Conservation (phyloP, 2,329 filamentous ascomycete species). For the Diaporthe vaccinii region DNA sequence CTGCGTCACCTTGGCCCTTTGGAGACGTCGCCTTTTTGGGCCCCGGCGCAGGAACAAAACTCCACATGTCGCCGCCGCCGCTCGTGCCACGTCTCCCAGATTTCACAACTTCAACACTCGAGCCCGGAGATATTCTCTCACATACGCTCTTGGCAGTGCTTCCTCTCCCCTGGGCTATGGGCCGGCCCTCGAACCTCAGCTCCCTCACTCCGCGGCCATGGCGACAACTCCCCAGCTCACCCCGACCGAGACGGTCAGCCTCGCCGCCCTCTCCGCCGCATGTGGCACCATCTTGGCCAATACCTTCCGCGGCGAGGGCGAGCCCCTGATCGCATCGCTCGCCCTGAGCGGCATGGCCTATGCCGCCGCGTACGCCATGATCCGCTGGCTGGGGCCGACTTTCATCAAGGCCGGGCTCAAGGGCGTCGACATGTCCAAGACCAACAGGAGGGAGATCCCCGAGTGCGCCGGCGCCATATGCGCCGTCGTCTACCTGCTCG, state of each 20-base stretch:
- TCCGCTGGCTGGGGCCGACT: slow-evolving; percentile 91
- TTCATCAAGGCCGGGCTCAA: slow-evolving; percentile 92
- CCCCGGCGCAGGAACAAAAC: not conserved
- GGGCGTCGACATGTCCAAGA: slow-evolving; percentile 87
- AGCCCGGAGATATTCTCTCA: not conserved
- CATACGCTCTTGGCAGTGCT: not conserved
- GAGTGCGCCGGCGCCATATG: slow-evolving; percentile 97
- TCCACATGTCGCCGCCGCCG: not conserved
- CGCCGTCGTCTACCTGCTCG: slow-evolving; percentile 90
- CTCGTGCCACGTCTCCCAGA: not conserved
- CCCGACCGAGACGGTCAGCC: slow-evolving; percentile 64
- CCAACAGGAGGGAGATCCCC: slow-evolving; percentile 80
- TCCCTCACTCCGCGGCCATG: slow-evolving; percentile 29
- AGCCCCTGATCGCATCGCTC: slow-evolving; percentile 88
- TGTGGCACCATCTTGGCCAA: slow-evolving; percentile 83
- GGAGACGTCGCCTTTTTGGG: slow-evolving; percentile 37
- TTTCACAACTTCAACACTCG: not conserved
- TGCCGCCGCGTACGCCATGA: slow-evolving; percentile 83
- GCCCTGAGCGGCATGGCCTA: slow-evolving; percentile 91
- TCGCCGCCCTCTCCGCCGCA: slow-evolving; percentile 74
- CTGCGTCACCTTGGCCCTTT: slow-evolving; percentile 33
- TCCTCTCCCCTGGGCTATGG: slow-evolving; percentile 5
- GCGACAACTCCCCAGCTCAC: slow-evolving; percentile 56
- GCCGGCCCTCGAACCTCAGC: slow-evolving; percentile 3
- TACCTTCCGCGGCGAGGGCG: slow-evolving; percentile 86